phyloP scores from a whole-genome alignment of 176 grass and related monocot species.

The Aegilops umbellulata region DNA sequence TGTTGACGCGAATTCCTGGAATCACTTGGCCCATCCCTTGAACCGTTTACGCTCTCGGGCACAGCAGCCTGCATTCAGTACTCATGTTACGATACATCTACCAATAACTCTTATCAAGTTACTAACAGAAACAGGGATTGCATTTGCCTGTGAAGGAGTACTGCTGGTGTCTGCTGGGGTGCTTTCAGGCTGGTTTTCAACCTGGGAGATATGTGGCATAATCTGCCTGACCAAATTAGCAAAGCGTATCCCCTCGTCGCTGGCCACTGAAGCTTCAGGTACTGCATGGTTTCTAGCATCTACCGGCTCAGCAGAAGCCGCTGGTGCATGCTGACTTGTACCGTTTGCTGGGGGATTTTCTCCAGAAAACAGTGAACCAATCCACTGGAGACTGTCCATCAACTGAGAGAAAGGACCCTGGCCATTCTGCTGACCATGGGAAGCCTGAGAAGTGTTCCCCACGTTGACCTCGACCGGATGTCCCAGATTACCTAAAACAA shows the following conservation, averaged over 20 bases:
- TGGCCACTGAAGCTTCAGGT: constrained; percentile 42
- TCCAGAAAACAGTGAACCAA: constrained; percentile 48
- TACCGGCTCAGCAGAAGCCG: constrained; percentile 36
- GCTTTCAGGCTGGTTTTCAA: constrained; percentile 39
- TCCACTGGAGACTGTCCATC: constrained; percentile 45
- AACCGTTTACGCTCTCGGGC: constrained; percentile 39
- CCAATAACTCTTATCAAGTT: neutral
- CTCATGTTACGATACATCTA: constrained; percentile 13
- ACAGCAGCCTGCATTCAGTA: constrained; percentile 41
- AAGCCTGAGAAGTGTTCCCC: constrained; percentile 27
- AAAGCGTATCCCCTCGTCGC: constrained; percentile 71
- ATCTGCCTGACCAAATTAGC: constrained; percentile 73
- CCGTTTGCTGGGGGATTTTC: constrained; percentile 42
- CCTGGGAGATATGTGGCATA: constrained; percentile 84
- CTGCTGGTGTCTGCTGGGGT: constrained; percentile 25
- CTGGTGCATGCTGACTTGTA: constrained; percentile 45
- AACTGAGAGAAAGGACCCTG: constrained; percentile 50
- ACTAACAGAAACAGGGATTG: constrained; percentile 22
- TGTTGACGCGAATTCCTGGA: constrained; percentile 49
- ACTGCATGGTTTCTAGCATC: constrained; percentile 35
- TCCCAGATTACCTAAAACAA: constrained; percentile 38
- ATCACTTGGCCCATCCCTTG: constrained; percentile 47
- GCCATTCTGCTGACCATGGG: constrained; percentile 45
- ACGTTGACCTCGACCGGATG: constrained; percentile 18
- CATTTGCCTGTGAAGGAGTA: constrained; percentile 37